Evolutionary conservation across 345 rosid species (phyloP), one percentile per base, ranked within the genome.

Genomic region (Xanthoceras sorbifolium): DNA sequence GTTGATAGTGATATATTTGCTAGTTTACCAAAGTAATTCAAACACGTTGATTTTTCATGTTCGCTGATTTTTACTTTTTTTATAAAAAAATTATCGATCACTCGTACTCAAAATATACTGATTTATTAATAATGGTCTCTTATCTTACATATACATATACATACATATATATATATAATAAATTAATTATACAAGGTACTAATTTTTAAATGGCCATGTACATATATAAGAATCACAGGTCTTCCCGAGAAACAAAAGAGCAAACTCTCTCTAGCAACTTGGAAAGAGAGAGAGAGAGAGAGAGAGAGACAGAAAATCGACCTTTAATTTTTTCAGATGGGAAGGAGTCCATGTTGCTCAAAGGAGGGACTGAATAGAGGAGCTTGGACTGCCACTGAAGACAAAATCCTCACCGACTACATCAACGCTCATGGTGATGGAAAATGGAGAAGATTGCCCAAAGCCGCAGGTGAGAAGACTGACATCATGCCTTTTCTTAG

Each of bases 351-450:
- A 7, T 80, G 82, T 64, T 80, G 86, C 23, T n/a, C 82, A 3
- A 82, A 77, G 67, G 82, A 67, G 11, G 85, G 82, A 40, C 77
- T 84, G 67, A 82, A 73, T 46, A 82, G 64, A 82, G 85, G 86
- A 73, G 75, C 85, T 40, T 87, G 90, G 90, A 83, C 86, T 9
- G 74, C 84, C 60, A 50, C 4, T 15, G 90, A 84, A 73, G 90
- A 85, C 79, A 46, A 77, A 72, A 73, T 78, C 38, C 90, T 85
- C 38, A 52, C 29, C 0, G 88, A 79, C 28, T 76, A 81, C 78
- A 68, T 87, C 78, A 79, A 61, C 26, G 77, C 72, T 38, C 76
- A 82, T 18, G 89, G 89, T 1, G 87, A 80, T 71, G 86, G 87
- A 42, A 84, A 84, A 38, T 84, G 87, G 89, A 61, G 84, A 74